phyloP scores from a whole-genome alignment of 805 yeast species.

The Clavispora fructus region DNA sequence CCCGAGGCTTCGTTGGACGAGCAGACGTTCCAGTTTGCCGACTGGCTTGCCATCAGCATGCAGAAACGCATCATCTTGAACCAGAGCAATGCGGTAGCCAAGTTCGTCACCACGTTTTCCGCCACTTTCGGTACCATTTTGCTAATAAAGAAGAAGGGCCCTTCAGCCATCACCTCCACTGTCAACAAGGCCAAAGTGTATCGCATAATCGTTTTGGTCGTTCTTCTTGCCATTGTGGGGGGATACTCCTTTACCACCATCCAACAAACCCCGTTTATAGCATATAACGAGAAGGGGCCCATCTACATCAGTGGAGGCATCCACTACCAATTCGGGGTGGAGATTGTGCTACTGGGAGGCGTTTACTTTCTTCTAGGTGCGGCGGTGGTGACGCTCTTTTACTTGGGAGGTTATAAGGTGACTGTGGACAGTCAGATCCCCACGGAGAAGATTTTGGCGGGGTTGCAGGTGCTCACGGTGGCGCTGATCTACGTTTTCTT shows the following conservation, averaged over 20 bases:
- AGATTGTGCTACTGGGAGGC: conserved; percentile 47
- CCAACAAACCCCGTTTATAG: conserved; percentile 58
- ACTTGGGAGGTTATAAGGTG: conserved; percentile 28
- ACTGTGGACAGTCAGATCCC: conserved; percentile 14
- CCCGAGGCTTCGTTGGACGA: conserved; percentile 29
- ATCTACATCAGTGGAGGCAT: conserved; percentile 60
- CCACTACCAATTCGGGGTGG: conserved; percentile 68
- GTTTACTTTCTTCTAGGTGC: conserved; percentile 46
- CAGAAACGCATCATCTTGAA: conserved; percentile 40
- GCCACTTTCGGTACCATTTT: conserved; percentile 42
- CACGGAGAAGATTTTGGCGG: conserved; percentile 13
- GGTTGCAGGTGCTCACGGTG: conserved; percentile 17
- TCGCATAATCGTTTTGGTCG: conserved; percentile 24
- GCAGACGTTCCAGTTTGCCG: conserved; percentile 47
- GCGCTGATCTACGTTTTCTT: conserved; percentile 33
- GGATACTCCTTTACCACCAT: conserved; percentile 65
- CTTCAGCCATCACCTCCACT: conserved; percentile 15
- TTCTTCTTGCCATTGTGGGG: conserved; percentile 44
- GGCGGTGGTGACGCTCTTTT: conserved; percentile 36
- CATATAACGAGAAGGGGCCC: conserved; percentile 45
- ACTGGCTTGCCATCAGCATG: conserved; percentile 44
- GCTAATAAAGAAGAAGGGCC: conserved; percentile 45
- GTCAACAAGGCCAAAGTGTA: conserved; percentile 20
- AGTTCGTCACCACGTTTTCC: conserved; percentile 43
- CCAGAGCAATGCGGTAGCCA: conserved; percentile 33